These are phyloP conservation scores for Erysimum cheiri DNA, from an alignment of 441 rosid species.

Conservation along the genomic window DNA sequence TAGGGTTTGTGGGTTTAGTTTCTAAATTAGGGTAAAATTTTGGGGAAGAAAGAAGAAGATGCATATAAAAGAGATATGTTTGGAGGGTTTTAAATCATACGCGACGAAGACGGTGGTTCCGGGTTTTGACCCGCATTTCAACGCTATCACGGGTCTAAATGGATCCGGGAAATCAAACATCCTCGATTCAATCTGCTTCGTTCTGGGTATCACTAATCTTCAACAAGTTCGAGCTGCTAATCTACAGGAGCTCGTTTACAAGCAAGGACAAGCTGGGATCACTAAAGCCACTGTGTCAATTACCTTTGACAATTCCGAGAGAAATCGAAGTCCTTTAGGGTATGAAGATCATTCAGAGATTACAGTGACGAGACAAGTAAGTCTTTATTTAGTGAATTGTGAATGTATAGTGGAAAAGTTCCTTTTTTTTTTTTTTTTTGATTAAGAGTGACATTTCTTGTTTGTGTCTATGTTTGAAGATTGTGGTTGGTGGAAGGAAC, in stretches of 20 bases:
- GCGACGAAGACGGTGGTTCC: slow-evolving; percentile 93
- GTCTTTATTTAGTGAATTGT: neutral
- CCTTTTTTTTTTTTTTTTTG: neutral
- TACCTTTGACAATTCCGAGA: slow-evolving; percentile 80
- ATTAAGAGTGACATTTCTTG: neutral
- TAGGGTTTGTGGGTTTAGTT: slow-evolving; percentile 21
- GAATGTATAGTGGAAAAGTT: neutral
- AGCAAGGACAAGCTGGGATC: slow-evolving; percentile 99
- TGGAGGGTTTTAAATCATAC: slow-evolving; percentile 96
- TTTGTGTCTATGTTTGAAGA: slow-evolving; percentile 50
- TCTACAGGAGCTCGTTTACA: slow-evolving; percentile 97
- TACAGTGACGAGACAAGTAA: slow-evolving; percentile 89
- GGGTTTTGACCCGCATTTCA: slow-evolving; percentile 91
- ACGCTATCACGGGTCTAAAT: slow-evolving; percentile 89
- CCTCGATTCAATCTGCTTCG: slow-evolving; percentile 95
- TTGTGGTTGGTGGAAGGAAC: slow-evolving; percentile 96
- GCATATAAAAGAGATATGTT: slow-evolving; percentile 86
- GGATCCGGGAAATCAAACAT: slow-evolving; percentile 98
- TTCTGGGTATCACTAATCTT: slow-evolving; percentile 91
- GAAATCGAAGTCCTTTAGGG: slow-evolving; percentile 83
- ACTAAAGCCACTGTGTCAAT: slow-evolving; percentile 92
- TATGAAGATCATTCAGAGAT: slow-evolving; percentile 89
- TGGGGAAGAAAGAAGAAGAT: slow-evolving; percentile 38
- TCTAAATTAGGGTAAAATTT: slow-evolving; percentile 1
- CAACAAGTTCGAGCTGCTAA: slow-evolving; percentile 98